These are phyloP conservation scores for Pyronema domesticum DNA, from an alignment of 495 filamentous ascomycete genomes.

Conservation along the genomic window DNA sequence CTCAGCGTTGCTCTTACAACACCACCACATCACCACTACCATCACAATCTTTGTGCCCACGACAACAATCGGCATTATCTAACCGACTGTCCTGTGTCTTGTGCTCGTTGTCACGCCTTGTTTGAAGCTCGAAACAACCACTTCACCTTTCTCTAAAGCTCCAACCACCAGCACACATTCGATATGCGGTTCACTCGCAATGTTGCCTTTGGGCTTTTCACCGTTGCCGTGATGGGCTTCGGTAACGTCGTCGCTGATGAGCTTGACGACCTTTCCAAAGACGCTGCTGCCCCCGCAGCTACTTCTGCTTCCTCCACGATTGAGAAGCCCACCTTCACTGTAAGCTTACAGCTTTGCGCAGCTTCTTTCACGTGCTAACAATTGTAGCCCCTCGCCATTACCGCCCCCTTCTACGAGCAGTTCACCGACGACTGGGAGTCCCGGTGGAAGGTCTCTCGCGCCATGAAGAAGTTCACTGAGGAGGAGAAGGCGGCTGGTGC, in stretches of 20 bases:
- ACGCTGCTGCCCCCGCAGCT: slow-evolving; percentile 27
- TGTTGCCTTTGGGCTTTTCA: slow-evolving; percentile 43
- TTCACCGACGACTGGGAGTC: slow-evolving; percentile 90
- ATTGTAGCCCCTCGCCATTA: slow-evolving; percentile 58
- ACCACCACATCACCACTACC: background rate
- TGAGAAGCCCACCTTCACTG: slow-evolving; percentile 72
- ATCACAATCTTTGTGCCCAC: background rate
- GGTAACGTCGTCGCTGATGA: slow-evolving; percentile 49
- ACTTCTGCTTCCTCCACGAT: slow-evolving; percentile 27
- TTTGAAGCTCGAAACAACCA: background rate
- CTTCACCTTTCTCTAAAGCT: slow-evolving; percentile 1
- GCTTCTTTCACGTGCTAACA: background rate
- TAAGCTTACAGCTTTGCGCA: slow-evolving; percentile 31
- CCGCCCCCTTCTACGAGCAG: slow-evolving; percentile 94
- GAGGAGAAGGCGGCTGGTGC: slow-evolving; percentile 51
- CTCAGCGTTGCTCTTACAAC: background rate
- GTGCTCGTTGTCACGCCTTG: no score
- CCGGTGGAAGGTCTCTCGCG: slow-evolving; percentile 83
- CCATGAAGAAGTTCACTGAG: slow-evolving; percentile 48
- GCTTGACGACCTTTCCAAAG: slow-evolving; percentile 36
- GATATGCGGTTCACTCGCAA: slow-evolving; percentile 66
- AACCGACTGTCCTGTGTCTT: no score
- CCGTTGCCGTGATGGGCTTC: slow-evolving; percentile 50
- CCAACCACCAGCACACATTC: slow-evolving; percentile 10
- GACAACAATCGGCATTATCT: no score